Evolutionary conservation across 2,329 filamentous ascomycete genomes (phyloP).

Genomic region (Penicillium griseofulvum): DNA sequence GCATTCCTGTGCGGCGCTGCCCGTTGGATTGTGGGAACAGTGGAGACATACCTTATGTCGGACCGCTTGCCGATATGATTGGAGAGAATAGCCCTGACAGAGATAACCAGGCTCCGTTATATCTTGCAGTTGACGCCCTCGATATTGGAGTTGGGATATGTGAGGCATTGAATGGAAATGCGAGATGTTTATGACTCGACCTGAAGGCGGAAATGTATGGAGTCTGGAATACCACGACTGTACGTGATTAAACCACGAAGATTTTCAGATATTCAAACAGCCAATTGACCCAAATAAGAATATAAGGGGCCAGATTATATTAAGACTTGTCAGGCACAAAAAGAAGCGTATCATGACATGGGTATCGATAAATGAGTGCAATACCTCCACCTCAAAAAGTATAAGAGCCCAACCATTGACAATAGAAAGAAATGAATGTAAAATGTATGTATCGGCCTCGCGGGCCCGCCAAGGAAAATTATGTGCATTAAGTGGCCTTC

Average conservation of each 20-base stretch:
- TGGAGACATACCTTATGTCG: slow-evolving; percentile 55
- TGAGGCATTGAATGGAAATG: slow-evolving; percentile 36
- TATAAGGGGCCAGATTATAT: slow-evolving; percentile 1
- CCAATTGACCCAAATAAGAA: neutral
- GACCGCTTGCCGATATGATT: slow-evolving; percentile 46
- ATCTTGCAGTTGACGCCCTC: slow-evolving; percentile 51
- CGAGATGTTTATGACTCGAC: neutral
- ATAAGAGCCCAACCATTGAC: slow-evolving; percentile 20
- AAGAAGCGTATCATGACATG: slow-evolving; percentile 1
- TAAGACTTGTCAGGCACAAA: slow-evolving; percentile 7
- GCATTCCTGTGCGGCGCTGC: slow-evolving; percentile 49
- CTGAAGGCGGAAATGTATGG: neutral
- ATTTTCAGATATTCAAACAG: neutral
- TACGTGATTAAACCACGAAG: neutral
- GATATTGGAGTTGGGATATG: slow-evolving; percentile 49
- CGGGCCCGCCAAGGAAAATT: neutral
- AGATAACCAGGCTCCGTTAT: slow-evolving; percentile 53
- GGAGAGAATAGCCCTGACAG: slow-evolving; percentile 50
- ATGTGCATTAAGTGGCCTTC: slow-evolving; percentile 17
- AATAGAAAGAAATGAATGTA: slow-evolving; percentile 8
- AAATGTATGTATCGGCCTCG: slow-evolving; percentile 1
- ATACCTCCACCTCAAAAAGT: slow-evolving; percentile 9
- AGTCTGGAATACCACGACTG: neutral
- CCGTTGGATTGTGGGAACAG: slow-evolving; percentile 59
- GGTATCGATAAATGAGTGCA: slow-evolving; percentile 19